A percentile compares a stretch with the other conserved stretches of the same genome.
Conservation (phyloP, 306 rosid species). For the Vicia faba region DNA sequence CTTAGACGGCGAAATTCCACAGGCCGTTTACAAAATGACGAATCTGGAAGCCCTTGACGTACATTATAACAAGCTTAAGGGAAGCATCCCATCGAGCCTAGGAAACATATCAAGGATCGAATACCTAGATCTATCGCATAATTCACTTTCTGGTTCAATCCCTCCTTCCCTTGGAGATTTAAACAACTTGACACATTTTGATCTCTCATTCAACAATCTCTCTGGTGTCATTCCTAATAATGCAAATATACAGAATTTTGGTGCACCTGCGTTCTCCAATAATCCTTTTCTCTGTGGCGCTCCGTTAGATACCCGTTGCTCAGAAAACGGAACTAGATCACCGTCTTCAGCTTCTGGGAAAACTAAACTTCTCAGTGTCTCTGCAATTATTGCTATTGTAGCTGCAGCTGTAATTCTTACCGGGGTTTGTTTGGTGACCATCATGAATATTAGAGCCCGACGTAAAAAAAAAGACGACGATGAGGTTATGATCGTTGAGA, state of each 20-base stretch:
- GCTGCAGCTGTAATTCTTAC: constrained; percentile 87
- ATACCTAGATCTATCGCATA: constrained; percentile 71
- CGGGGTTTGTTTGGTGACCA: constrained; percentile 84
- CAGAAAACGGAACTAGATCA: constrained; percentile 45
- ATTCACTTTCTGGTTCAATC: constrained; percentile 69
- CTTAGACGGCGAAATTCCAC: constrained; percentile 79
- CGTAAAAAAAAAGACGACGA: constrained; percentile 55
- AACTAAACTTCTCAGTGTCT: constrained; percentile 63
- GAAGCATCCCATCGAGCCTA: constrained; percentile 73
- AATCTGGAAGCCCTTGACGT: constrained; percentile 76
- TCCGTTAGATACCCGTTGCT: constrained; percentile 76
- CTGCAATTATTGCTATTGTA: constrained; percentile 86
- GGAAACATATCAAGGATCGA: constrained; percentile 73
- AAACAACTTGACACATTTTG: constrained; percentile 56
- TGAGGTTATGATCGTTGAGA: constrained; percentile 68
- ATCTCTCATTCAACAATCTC: constrained; percentile 81
- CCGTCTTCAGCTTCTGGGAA: constrained; percentile 46
- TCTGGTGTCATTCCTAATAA: constrained; percentile 71
- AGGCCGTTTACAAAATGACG: constrained; percentile 66
- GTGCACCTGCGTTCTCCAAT: constrained; percentile 66
- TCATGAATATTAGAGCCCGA: constrained; percentile 74
- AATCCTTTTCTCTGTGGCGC: constrained; percentile 88
- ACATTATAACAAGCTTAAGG: constrained; percentile 67
- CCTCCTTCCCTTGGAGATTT: constrained; percentile 75
- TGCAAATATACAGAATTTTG: constrained; percentile 57